A percentile compares a stretch with the other conserved stretches of the same genome.
Conservation (phyloP, 2,329 filamentous ascomycete genomes). For the Fusarium verrucosum region DNA sequence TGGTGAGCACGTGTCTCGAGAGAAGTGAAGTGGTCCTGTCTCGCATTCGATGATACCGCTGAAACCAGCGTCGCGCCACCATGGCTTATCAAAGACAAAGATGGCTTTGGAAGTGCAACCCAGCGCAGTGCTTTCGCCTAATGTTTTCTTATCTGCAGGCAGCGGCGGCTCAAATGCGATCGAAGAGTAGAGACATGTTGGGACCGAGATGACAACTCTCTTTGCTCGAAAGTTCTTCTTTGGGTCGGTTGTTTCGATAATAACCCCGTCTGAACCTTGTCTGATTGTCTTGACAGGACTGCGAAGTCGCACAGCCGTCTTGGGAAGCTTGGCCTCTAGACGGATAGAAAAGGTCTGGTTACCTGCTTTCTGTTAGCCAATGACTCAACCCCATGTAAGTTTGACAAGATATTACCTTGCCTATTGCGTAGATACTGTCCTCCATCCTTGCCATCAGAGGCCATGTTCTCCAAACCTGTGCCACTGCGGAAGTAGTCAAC, state of each 20-base stretch:
- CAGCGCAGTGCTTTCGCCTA: constrained; percentile 45
- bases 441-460: constrained; percentile 32
- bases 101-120: constrained; percentile 52
- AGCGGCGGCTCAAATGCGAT: constrained; percentile 44
- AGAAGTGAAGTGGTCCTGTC: constrained; percentile 43
- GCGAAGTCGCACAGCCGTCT: constrained; percentile 20
- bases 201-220: constrained; percentile 43
- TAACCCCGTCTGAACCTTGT: constrained; percentile 16
- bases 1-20: constrained; percentile 40
- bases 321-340: constrained; percentile 25
- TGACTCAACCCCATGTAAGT: too few species aligned
- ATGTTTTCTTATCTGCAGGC: constrained; percentile 40
- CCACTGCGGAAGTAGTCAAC: constrained; percentile 35
- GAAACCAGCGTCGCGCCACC: constrained; percentile 55
- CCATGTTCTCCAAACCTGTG: constrained; percentile 32
- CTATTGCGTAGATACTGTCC: constrained; percentile 40
- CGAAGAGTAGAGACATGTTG: constrained; percentile 36
- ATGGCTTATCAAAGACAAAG: constrained; percentile 55
- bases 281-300: constrained; percentile 30
- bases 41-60: constrained; percentile 54
- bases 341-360: constrained; percentile 27
- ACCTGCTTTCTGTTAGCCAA: constrained; percentile 8
- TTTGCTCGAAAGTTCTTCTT: constrained; percentile 26
- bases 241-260: constrained; percentile 26
- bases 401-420: constrained; percentile 18